Evolutionary conservation across 225 moss, liverwort and hornwort genomes (phyloP).

Genomic region (Pseudisothecium myosuroides): DNA sequence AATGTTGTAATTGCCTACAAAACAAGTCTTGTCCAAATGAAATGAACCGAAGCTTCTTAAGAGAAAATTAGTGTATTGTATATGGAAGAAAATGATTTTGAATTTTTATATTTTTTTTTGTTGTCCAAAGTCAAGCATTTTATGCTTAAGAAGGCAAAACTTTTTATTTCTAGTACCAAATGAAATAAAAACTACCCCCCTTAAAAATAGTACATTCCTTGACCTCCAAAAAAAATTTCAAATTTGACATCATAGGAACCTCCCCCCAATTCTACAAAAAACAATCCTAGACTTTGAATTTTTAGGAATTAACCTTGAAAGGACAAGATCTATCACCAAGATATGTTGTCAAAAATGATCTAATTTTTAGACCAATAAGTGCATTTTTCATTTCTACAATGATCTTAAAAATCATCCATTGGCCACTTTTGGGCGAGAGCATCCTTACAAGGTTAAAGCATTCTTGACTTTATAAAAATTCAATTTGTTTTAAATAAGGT

Average conservation of each 20-base stretch:
- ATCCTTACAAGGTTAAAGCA: not conserved
- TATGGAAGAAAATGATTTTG: not conserved
- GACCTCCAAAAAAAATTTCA: not conserved
- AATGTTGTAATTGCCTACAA: not conserved
- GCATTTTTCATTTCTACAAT: not conserved
- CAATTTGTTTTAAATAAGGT: not conserved
- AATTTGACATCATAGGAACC: not conserved
- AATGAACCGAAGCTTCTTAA: not conserved
- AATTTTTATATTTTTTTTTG: not conserved
- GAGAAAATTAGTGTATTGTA: not conserved
- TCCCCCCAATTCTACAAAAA: not conserved
- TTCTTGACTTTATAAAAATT: not conserved
- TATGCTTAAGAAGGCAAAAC: not conserved
- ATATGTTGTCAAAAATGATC: not conserved
- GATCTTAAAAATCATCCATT: not conserved
- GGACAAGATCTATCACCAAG: not conserved
- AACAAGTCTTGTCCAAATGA: not conserved
- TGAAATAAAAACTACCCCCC: not conserved
- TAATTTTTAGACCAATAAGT: not conserved
- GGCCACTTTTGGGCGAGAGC: fast-evolving
- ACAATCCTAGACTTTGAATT: not conserved
- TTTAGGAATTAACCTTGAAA: not conserved
- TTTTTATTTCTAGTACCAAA: not conserved
- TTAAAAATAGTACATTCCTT: not conserved
- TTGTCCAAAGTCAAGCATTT: not conserved